Conservation (phyloP, 2,329 filamentous ascomycete genomes). For the Lachnum nothofagi region DNA sequence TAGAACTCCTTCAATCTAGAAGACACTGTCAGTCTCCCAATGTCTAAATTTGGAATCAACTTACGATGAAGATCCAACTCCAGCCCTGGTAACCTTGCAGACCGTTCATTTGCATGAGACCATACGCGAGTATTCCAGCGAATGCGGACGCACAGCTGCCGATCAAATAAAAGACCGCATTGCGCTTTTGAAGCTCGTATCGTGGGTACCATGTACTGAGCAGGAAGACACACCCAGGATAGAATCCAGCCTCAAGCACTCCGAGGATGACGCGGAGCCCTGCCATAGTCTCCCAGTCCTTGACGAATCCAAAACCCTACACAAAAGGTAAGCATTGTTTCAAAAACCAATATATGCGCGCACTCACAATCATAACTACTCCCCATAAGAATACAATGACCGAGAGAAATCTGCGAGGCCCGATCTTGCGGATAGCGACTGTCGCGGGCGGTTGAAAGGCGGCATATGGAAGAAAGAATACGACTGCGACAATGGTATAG, state of each 20-base stretch:
- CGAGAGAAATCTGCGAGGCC: conserved; percentile 53
- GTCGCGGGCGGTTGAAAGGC: conserved; percentile 68
- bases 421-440: conserved; percentile 61
- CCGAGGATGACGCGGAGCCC: conserved; percentile 29
- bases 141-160: conserved; percentile 63
- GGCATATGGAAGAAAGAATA: conserved; percentile 72
- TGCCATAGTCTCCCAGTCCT: conserved; percentile 26
- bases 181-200: conserved; percentile 66
- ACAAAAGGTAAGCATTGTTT: not conserved
- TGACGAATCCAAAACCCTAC: conserved; percentile 34
- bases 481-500: conserved; percentile 58
- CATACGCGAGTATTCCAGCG: conserved; percentile 64
- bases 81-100: conserved; percentile 19
- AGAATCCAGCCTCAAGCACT: conserved; percentile 30
- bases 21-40: not conserved
- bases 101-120: conserved; percentile 45
- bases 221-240: conserved; percentile 39
- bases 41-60: conserved; percentile 1
- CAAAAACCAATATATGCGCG: no score
- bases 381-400: conserved; percentile 44
- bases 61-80: conserved; percentile 45
- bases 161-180: conserved; percentile 64
- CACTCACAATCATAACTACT: conserved; percentile 37
- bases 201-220: conserved; percentile 38
- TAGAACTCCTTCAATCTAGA: conserved; percentile 46